Evolutionary conservation across 163 green algal species (phyloP), one percentile per base, ranked within the genome.

Genomic region (Chlamydomonas reinhardtii): DNA sequence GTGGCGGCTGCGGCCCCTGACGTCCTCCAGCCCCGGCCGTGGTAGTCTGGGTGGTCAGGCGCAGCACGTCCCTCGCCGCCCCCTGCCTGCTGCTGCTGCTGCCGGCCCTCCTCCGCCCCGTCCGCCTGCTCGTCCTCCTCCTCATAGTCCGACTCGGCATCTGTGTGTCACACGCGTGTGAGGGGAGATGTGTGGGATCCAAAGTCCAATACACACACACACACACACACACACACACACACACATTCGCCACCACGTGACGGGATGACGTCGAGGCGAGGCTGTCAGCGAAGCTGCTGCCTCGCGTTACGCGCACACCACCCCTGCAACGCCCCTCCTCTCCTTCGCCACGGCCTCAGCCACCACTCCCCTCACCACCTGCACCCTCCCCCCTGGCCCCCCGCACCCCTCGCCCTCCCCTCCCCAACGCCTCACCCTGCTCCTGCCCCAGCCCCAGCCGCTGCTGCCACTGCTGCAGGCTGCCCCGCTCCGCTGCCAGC

Each of bases 121-220:
- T 62, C 16, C 54, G n/a, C 74, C 32, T 62, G 64, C 62, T 92
- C 91, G 72, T 94, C 90, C 32, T 95, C 91, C 74, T 94, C 90
- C 32, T 95, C 91, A 76, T 94, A 93, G 43, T 95, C 92, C 37
- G 90, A 93, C 52, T 94, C 92, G 62, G 90, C 90, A 27, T 85
- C 76, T 56, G 48, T n/a, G n/a, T n/a, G n/a, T n/a, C n/a, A n/a
- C n/a, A n/a, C n/a, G n/a, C n/a, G n/a, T n/a, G n/a, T n/a, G n/a
- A n/a, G n/a, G n/a, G n/a, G n/a, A n/a, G n/a, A n/a, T n/a, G n/a
- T n/a, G n/a, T n/a, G n/a, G n/a, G n/a, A n/a, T n/a, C n/a, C n/a
- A n/a, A n/a, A n/a, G n/a, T n/a, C n/a, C n/a, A n/a, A n/a, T n/a
- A n/a, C n/a, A n/a, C n/a, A n/a, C n/a, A n/a, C n/a, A n/a, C n/a